Conservation (phyloP, 1,284 basidiomycete genomes). For the Meripilus lineatus region DNA sequence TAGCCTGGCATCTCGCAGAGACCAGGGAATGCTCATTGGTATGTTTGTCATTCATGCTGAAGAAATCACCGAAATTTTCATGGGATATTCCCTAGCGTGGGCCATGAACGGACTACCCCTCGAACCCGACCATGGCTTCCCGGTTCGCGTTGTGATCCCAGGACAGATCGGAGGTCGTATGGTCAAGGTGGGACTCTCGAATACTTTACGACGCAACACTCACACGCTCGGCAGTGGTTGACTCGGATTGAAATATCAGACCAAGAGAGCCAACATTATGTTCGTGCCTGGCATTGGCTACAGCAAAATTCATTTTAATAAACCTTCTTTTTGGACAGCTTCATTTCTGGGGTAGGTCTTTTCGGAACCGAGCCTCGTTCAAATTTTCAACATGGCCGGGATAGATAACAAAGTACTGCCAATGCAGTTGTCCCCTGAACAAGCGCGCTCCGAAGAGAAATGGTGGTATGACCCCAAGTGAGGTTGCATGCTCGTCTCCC, state of each 20-base stretch:
- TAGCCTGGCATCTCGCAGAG: slow-evolving; percentile 42
- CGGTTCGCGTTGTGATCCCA: slow-evolving; percentile 56
- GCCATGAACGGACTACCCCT: slow-evolving; percentile 58
- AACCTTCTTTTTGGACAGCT: slow-evolving; percentile 8
- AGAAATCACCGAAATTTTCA: neutral
- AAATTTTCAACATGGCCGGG: neutral
- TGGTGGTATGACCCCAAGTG: slow-evolving; percentile 65
- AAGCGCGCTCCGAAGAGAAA: slow-evolving; percentile 47
- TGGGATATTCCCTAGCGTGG: slow-evolving; percentile 37
- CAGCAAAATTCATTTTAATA: no score
- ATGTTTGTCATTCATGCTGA: neutral
- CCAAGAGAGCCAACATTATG: slow-evolving; percentile 50
- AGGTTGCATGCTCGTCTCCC: slow-evolving; percentile 14
- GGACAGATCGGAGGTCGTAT: slow-evolving; percentile 62
- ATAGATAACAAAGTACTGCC: slow-evolving; percentile 63
- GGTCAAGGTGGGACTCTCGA: slow-evolving; percentile 32
- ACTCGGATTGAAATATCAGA: slow-evolving; percentile 51
- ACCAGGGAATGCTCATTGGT: slow-evolving; percentile 53
- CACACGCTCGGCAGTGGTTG: slow-evolving; percentile 57
- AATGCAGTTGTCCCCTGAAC: slow-evolving; percentile 48
- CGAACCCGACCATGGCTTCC: slow-evolving; percentile 65
- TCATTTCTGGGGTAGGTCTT: slow-evolving; percentile 11
- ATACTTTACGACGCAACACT: no score
- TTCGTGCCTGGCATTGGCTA: no score
- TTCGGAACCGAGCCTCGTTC: neutral